These are phyloP conservation scores for Xerocomus potaroensis DNA, from an alignment of 768 basidiomycete species.

Conservation along the genomic window DNA sequence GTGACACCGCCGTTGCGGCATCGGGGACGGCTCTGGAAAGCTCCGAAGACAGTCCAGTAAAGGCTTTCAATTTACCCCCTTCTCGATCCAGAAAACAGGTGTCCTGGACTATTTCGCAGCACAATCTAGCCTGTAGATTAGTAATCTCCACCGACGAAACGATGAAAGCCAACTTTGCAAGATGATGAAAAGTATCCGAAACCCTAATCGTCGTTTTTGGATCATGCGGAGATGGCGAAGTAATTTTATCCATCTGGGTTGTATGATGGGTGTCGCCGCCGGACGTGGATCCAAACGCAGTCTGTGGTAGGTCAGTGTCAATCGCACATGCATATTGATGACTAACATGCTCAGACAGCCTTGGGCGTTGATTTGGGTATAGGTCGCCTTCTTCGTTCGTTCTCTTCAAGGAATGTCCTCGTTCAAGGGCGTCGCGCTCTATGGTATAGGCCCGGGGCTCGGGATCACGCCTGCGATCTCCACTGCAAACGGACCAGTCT, in stretches of 20 bases:
- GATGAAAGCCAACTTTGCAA: conserved; percentile 31
- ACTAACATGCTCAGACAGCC: conserved; percentile 26
- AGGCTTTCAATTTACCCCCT: conserved; percentile 45
- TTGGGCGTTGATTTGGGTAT: conserved; percentile 28
- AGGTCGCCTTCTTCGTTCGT: conserved; percentile 19
- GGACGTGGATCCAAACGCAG: conserved; percentile 8
- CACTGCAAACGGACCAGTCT: conserved; percentile 17
- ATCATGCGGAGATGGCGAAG: conserved; percentile 1
- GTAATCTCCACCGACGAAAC: conserved; percentile 6
- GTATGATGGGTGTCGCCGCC: background rate
- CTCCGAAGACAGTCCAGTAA: conserved; percentile 45
- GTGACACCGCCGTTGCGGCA: conserved; percentile 40
- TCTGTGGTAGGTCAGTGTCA: conserved; percentile 16
- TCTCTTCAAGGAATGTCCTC: conserved; percentile 23
- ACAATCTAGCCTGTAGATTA: conserved; percentile 35
- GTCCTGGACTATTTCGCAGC: conserved; percentile 43
- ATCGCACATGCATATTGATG: background rate
- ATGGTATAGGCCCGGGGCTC: conserved; percentile 20
- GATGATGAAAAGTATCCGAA: conserved; percentile 35
- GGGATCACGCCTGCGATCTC: conserved; percentile 23
- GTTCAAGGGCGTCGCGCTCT: conserved; percentile 17
- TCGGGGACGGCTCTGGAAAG: conserved; percentile 42
- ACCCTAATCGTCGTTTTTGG: conserved; percentile 7
- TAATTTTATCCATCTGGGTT: conserved; percentile 7
- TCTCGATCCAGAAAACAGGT: conserved; percentile 40